These are phyloP conservation scores for Mycena polygramma DNA, from an alignment of 768 basidiomycete genomes.

Conservation along the genomic window DNA sequence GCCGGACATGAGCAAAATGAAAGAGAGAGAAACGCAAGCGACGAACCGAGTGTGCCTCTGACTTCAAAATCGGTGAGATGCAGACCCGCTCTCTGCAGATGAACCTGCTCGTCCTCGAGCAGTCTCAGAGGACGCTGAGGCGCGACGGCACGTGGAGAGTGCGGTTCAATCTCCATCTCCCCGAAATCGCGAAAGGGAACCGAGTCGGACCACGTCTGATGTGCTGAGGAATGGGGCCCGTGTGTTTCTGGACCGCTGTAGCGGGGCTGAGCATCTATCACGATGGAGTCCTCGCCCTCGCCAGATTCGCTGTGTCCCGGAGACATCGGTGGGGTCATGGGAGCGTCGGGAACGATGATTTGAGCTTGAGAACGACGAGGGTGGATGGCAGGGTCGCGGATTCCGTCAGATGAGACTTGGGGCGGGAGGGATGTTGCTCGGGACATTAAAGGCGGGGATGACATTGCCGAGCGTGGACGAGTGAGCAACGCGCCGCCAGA, in stretches of 20 bases:
- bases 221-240: constrained; percentile 31
- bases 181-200: constrained; percentile 38
- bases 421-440: constrained; percentile 37
- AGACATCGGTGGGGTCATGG: constrained; percentile 79
- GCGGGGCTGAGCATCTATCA: constrained; percentile 55
- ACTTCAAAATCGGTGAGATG: constrained; percentile 86
- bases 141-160: constrained; percentile 29
- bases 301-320: constrained; percentile 63
- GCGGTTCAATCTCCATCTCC: constrained; percentile 45
- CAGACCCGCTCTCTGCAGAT: constrained; percentile 70
- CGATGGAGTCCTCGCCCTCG: constrained; percentile 49
- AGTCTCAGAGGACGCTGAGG: constrained; percentile 64
- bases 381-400: constrained; percentile 34
- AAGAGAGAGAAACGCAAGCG: constrained; percentile 21
- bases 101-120: constrained; percentile 79
- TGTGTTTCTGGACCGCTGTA: constrained; percentile 48
- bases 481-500: constrained; percentile 29
- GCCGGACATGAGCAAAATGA: constrained; percentile 7
- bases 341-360: constrained; percentile 65
- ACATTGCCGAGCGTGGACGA: constrained; percentile 25
- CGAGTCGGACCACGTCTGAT: constrained; percentile 25
- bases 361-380: constrained; percentile 57
- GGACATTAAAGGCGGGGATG: constrained; percentile 44
- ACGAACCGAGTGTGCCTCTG: constrained; percentile 79
- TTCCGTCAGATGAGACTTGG: constrained; percentile 26